Conservation (phyloP, 2,329 filamentous ascomycete species). For the Apiospora aurea region DNA sequence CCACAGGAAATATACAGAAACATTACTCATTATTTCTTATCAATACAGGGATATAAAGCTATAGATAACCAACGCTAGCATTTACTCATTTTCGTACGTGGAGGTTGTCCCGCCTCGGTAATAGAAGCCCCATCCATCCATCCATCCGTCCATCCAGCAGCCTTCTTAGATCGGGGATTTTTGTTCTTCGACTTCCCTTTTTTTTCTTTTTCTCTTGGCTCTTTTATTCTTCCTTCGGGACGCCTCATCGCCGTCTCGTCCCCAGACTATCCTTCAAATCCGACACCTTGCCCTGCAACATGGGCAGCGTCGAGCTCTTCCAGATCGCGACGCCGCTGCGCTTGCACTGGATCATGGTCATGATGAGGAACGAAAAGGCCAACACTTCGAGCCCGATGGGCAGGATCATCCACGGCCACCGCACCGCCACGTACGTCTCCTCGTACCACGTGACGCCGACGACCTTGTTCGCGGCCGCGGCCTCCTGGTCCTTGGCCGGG, state of each 20-base stretch:
- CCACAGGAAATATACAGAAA: too few relatives aligned
- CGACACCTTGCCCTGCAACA: conserved; percentile 27
- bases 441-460: conserved; percentile 25
- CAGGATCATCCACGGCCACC: conserved; percentile 29
- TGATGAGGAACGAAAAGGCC: conserved; percentile 25
- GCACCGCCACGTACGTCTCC: conserved; percentile 29
- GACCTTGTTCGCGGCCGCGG: conserved; percentile 18
- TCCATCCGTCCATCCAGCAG: neutral
- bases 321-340: conserved; percentile 28
- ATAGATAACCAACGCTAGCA: neutral
- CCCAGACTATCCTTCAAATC: conserved; percentile 12
- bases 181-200: too few relatives aligned
- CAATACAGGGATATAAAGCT: neutral
- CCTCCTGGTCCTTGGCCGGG: neutral
- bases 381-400: conserved; percentile 27
- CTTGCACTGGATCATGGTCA: conserved; percentile 27
- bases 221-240: too few relatives aligned
- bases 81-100: neutral
- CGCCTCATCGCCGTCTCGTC: neutral
- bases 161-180: too few relatives aligned
- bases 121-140: too few relatives aligned
- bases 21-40: neutral
- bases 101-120: neutral
- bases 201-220: too few relatives aligned
- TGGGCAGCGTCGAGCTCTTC: conserved; percentile 30